phyloP scores from a whole-genome alignment of 2,329 filamentous ascomycete species.

The Colletotrichum orchidophilum region DNA sequence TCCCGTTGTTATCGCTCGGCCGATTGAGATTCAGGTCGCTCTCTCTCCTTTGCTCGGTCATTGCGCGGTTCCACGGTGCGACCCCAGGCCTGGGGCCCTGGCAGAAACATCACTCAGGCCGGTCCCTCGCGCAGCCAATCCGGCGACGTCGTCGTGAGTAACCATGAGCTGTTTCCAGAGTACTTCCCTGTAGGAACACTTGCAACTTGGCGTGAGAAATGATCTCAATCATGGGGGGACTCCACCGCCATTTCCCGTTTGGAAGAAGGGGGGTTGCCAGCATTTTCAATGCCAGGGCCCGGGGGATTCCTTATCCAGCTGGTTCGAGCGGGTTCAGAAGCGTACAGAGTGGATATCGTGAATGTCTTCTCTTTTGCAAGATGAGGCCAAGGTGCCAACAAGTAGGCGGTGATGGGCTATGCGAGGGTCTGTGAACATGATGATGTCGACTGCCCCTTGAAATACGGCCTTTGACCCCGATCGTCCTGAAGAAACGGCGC shows the following conservation, averaged over 20 bases:
- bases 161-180: conserved; percentile 2
- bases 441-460: background rate
- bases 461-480: background rate
- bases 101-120: conserved; percentile 9
- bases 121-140: conserved; percentile 12
- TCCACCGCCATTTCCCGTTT: conserved; percentile 30
- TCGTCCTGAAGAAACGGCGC: background rate
- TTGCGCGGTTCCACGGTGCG: conserved; percentile 24
- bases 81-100: background rate
- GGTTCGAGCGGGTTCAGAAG: background rate
- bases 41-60: conserved; percentile 13
- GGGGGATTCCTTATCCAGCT: background rate
- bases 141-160: background rate
- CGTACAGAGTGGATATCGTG: background rate
- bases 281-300: background rate
- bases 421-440: background rate
- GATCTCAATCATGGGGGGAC: conserved; percentile 21
- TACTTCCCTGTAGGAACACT: conserved; percentile 13
- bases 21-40: conserved; percentile 24
- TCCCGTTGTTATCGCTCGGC: conserved; percentile 7
- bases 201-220: conserved; percentile 26
- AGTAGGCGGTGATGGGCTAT: conserved; percentile 16
- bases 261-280: background rate
- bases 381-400: conserved; percentile 20
- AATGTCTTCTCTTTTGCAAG: conserved; percentile 9